Evolutionary conservation across 768 basidiomycete genomes (phyloP), one percentile per base, ranked within the genome.

Genomic region (Clavulina sp.): DNA sequence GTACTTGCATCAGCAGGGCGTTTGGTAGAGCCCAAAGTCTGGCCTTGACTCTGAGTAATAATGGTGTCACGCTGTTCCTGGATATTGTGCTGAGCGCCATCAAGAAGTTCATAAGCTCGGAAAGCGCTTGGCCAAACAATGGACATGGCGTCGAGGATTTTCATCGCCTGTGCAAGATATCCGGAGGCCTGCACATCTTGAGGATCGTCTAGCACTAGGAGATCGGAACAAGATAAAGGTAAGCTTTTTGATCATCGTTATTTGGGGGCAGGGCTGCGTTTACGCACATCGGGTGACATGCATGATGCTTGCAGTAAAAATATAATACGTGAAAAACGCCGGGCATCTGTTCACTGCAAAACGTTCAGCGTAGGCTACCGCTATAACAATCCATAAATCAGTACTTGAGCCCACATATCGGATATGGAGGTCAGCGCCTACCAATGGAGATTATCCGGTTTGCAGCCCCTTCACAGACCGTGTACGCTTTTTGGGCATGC

Each of bases 181-280:
- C 48, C 34, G 6, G 55, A 33, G 0, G 58, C 50, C 40, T 56
- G 58, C 13, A 56, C 49, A 51, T 59, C 58, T 4, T 46, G 38
- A 13, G 55, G 56, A 28, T 62, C 63, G n/a, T 80, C 80, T 0
- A 66, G 60, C 31, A 56, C 56, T 57, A 34, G n/a, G n/a, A 46
- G 26, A 13, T 18, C 9, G 2, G 30, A 50, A 36, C 4, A 24
- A 38, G 28, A n/a, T n/a, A 38, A 28, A 52, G n/a, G 4, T 3
- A 19, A 7, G 24, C 33, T 21, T 29, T 32, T 36, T 4, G 32
- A 31, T 9, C 21, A 54, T 3, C 3, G 16, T 26, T 4, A 29
- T 18, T 49, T 53, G 13, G 28, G n/a, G 1, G 2, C 30, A 3
- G 28, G 1, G 5, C 13, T 19, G 23, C 3, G 24, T n/a, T 6